Base-by-base conservation (phyloP, 164 flowering plant genomes). In the Chimonanthus salicifolius region DNA sequence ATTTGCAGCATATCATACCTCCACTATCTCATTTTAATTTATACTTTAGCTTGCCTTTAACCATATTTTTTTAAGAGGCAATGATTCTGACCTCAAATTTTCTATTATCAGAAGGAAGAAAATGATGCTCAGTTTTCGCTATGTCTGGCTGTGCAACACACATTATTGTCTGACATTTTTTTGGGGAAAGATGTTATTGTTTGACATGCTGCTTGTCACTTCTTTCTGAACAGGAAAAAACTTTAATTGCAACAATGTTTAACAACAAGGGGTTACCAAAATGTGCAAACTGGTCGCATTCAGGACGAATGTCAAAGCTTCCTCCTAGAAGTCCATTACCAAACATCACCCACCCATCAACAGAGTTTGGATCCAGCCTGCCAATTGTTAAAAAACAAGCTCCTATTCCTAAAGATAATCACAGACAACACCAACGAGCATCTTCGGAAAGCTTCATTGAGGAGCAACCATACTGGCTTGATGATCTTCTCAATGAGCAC, bases 391-490 rank as follows among this genome's bases (percentile, higher is more conserved):
- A 85, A 66, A 87, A 80, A 74, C 75, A 81, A 68, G 75, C 77
- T 63, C 83, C 81, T 62, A 83, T 78, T 80, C 87, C 88, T 47
- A 83, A 84, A 78, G 88, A 86, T 6, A 89, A 84, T 47, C 80
- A 74, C 45, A 54, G 79, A 44, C 82, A 76, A 45, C 92, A 90
- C 74, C 94, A 87, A 45, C 83, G 91, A 20, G 86, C 91, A 65
- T 85, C 89, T 21, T 91, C 97, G 44, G 94, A 90, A 75, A 85
- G 87, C 76, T 62, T 83, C 74, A 74, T 83, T 67, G 94, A 91
- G 70, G 97, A 90, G 74, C 94, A 88, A 60, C 97, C 92, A 51
- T 85, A 89, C 50, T 91, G 97, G 94, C 89, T 91, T 69, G 92
- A 88, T 72, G 97, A 91, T 63, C 92, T 91, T 70, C 86, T 90